Evolutionary conservation across 352 stramenopile genomes (phyloP).

Genomic region (Blastocystis hominis): DNA sequence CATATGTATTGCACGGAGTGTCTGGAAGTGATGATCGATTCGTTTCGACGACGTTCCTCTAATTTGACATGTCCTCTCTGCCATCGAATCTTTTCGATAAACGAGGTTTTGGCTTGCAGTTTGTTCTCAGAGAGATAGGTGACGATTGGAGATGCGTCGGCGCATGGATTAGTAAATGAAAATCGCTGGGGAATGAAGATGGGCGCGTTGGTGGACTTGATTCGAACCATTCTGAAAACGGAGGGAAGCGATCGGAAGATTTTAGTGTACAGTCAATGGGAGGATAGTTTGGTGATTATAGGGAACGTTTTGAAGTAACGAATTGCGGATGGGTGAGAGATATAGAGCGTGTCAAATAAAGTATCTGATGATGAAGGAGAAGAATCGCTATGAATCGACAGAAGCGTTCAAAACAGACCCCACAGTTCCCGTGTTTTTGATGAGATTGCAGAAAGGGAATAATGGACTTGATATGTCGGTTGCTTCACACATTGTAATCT

Average conservation of each 20-base stretch:
- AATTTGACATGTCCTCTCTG: neutral
- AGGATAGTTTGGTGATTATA: neutral
- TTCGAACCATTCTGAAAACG: neutral
- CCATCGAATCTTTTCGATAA: neutral
- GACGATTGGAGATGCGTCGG: neutral
- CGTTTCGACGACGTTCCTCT: neutral
- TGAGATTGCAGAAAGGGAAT: constrained; percentile 40
- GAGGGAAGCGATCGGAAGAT: neutral
- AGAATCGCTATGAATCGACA: neutral
- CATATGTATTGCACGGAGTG: neutral
- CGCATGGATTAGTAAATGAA: neutral
- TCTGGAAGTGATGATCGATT: neutral
- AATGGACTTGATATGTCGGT: constrained; percentile 41
- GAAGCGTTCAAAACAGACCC: neutral
- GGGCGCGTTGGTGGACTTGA: neutral
- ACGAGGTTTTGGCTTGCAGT: neutral
- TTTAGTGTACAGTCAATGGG: constrained; percentile 49
- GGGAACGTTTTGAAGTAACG: neutral
- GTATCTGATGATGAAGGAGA: neutral
- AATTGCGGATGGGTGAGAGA: neutral
- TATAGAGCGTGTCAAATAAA: neutral
- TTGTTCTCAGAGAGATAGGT: neutral
- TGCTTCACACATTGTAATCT: constrained; percentile 21
- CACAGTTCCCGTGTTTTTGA: neutral
- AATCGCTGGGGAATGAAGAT: constrained; percentile 35